These are phyloP conservation scores for Termitomyces sp. DNA, from an alignment of 768 basidiomycete species.

Conservation along the genomic window DNA sequence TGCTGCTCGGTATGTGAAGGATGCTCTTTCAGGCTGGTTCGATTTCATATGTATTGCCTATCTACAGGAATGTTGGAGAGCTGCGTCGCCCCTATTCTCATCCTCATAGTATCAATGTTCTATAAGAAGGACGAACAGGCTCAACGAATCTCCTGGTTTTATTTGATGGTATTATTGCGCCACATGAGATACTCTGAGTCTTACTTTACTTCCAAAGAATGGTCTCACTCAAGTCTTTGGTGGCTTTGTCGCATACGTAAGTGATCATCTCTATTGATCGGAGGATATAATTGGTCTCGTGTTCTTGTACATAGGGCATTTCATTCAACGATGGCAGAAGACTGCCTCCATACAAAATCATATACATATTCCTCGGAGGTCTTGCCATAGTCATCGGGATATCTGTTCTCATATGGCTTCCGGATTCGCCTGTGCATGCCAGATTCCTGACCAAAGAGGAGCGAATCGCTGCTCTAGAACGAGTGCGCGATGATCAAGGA, in stretches of 20 bases:
- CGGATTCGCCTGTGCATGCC: conserved; percentile 64
- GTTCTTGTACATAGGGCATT: conserved; percentile 42
- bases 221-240: conserved; percentile 59
- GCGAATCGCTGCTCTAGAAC: conserved; percentile 58
- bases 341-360: conserved; percentile 57
- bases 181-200: neutral
- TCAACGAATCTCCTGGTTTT: conserved; percentile 60
- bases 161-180: conserved; percentile 47
- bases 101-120: conserved; percentile 64
- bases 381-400: conserved; percentile 58
- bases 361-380: conserved; percentile 58
- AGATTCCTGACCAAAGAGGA: conserved; percentile 54
- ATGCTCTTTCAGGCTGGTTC: neutral
- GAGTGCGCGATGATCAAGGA: conserved; percentile 64
- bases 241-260: conserved; percentile 60
- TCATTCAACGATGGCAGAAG: conserved; percentile 47
- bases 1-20: conserved; percentile 46
- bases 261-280: conserved; percentile 7
- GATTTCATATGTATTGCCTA: neutral
- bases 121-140: conserved; percentile 70
- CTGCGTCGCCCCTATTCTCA: conserved; percentile 60
- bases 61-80: conserved; percentile 60
- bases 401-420: conserved; percentile 55
- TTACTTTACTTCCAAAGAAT: conserved; percentile 33
- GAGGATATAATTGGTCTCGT: neutral